Percentiles rank a stretch among this genome's conserved stretches.
Conservation (phyloP, 192 early-diverging fungal genomes). For the Backusella westeae region DNA sequence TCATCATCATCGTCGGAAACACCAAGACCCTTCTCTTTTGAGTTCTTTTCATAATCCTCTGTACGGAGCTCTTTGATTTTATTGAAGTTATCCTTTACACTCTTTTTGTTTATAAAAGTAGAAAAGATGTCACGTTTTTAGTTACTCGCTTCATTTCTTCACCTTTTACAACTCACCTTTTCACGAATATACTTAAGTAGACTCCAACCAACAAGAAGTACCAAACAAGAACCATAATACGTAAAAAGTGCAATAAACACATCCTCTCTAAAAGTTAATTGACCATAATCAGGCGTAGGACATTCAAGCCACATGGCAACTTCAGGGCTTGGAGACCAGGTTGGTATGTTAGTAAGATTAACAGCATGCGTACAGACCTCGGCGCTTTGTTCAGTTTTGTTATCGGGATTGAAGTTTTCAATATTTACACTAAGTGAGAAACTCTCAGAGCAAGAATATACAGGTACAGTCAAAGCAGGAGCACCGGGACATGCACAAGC, state of each 20-base stretch:
- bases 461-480: conserved; percentile 9
- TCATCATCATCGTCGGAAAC: neutral
- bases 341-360: neutral
- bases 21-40: neutral
- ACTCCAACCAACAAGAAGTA: conserved; percentile 21
- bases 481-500: conserved; percentile 27
- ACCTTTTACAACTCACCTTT: neutral
- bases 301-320: conserved; percentile 30
- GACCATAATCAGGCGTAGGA: conserved; percentile 16
- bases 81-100: neutral
- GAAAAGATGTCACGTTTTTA: neutral
- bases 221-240: conserved; percentile 18
- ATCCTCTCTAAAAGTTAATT: conserved; percentile 24
- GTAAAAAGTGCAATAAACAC: conserved; percentile 34
- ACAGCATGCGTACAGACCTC: conserved; percentile 9
- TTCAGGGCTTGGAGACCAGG: conserved; percentile 14
- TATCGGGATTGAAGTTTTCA: conserved; percentile 2
- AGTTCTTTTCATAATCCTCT: neutral
- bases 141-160: neutral
- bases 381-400: conserved; percentile 22
- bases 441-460: conserved; percentile 23
- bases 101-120: neutral
- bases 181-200: conserved; percentile 20
- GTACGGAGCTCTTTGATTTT: conserved; percentile 10
- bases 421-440: neutral